These are phyloP conservation scores for Platanthera zijinensis DNA, from an alignment of 106 monocot species.

Conservation along the genomic window DNA sequence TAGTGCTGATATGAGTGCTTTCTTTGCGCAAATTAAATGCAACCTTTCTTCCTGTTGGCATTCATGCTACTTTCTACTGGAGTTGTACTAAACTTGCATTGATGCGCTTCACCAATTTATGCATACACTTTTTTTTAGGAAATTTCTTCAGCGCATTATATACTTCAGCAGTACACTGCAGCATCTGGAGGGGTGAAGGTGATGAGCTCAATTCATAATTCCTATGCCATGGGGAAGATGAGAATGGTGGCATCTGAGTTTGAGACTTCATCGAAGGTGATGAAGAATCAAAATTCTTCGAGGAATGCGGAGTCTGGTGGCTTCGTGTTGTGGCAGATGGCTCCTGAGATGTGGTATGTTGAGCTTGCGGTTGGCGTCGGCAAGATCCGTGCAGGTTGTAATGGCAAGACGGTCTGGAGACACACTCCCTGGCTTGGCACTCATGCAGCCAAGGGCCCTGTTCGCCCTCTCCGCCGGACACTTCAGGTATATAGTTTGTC, in stretches of 20 bases:
- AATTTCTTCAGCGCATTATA: constrained; percentile 60
- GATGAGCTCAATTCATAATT: constrained; percentile 42
- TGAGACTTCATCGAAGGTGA: constrained; percentile 27
- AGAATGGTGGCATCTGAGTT: constrained; percentile 49
- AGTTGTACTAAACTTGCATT: not conserved
- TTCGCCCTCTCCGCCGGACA: constrained; percentile 49
- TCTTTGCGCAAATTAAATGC: not conserved
- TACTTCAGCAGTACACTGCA: constrained; percentile 52
- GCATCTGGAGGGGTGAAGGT: constrained; percentile 53
- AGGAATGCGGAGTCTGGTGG: constrained; percentile 29
- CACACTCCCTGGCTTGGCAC: constrained; percentile 62
- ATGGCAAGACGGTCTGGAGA: constrained; percentile 54
- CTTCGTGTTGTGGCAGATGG: constrained; percentile 71
- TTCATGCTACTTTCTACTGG: not conserved
- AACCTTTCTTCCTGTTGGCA: not conserved
- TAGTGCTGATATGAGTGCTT: not conserved
- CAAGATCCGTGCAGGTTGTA: constrained; percentile 56
- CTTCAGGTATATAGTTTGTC: constrained; percentile 37
- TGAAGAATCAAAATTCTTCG: constrained; percentile 36
- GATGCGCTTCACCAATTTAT: not conserved
- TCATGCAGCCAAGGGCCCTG: constrained; percentile 51
- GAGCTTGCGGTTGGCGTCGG: constrained; percentile 57
- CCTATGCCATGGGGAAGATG: constrained; percentile 49
- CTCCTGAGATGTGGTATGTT: constrained; percentile 59
- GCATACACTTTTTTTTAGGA: constrained; percentile 13